Evolutionary conservation across 75 land plant species (phyloP), one percentile per base, ranked within the genome.

Genomic region (Larix kaempferi): DNA sequence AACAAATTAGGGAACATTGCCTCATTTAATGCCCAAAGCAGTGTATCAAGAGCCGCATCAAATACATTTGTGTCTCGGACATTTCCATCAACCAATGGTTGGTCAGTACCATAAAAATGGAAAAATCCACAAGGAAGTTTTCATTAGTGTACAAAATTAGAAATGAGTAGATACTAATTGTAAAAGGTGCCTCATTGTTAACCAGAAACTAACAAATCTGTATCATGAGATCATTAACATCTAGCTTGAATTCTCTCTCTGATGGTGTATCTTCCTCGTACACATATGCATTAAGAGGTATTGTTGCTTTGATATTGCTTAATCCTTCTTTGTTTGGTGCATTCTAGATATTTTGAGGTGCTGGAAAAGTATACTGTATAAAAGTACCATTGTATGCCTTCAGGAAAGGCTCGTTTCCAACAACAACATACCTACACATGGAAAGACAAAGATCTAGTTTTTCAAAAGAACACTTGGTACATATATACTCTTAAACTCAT

Each of bases 281-380:
- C 6, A 93, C 92, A 77, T 91, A 94, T 14, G 96, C 96, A 56
- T 93, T 93, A 44, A 87, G 78, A 4, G 96, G 96, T 12, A 87
- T 79, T 1, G 93, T 89, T 60, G 87, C 91, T 75, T 88, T 87
- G 21, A 91, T 82, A 5, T 76, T 76, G 65, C 79, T 78, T 27
- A 89, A 76, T 14, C 89, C 88, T 12, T 89, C 93, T 33, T 80
- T 81, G 12, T 79, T 83, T 1, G 91, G 82, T 13, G 94, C 91
- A 17, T 81, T 62, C 64, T 88, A 90, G 16, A 93, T 80, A 79
- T 93, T 91, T 29, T 76, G 80, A 5, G 89, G 82, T 15, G 96
- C 96, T 19, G 96, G 96, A 23, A 88, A 81, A 5, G 94, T 88
- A 23, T 67, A 75, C 15, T 73, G 49, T 3, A 84, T 35, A 76